Base-by-base conservation (phyloP, 169 alveolate genomes). In the Plasmodium vivax region DNA sequence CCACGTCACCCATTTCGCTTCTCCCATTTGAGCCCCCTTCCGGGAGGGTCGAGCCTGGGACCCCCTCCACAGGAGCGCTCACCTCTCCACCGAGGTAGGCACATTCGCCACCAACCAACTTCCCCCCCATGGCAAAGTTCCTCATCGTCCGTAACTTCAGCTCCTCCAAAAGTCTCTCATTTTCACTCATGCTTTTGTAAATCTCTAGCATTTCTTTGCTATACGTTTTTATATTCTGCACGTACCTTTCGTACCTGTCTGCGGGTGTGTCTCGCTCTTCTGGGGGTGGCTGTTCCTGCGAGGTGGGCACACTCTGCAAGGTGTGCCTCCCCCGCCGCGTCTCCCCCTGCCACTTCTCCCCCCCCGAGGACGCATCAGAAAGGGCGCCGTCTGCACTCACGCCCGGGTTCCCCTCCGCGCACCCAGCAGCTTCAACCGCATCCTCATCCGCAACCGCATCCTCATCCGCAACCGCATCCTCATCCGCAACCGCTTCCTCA, bases 131-230 rank as follows among this genome's bases (percentile, higher is more conserved):
- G 51, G 79, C 8, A 51, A 38, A 68, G 8, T 27, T 19, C 19
- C 32, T 87, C 19, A 34, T 9, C 74, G 32, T 16, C 19, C 68
- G 32, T 71, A 90, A 27, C 54, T 71, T 68, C 19, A 90, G 68
- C 51, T 47, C 83, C 82, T 90, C 83, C 73, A 90, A 47, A 6
- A 90, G 38, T 68, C 71, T 82, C 47, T 34, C 73, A 58, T 90
- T 90, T 81, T 68, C 73, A 23, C 71, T 73, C 94, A 90, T 90
- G 58, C 62, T 32, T 81, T 58, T 90, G 32, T 82, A 81, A 68
- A 90, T 73, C 12, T 90, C 94, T 38, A 30, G 9, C 84, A 90
- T 68, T 56, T 90, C 94, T 30, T 90, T 43, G 47, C 85, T 90
- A 16, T 90, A 90, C 5, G 62, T 90, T 81, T 62, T 90, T 79